Evolutionary conservation across 1,284 basidiomycete species (phyloP).

Genomic region (Ustilago hordei): DNA sequence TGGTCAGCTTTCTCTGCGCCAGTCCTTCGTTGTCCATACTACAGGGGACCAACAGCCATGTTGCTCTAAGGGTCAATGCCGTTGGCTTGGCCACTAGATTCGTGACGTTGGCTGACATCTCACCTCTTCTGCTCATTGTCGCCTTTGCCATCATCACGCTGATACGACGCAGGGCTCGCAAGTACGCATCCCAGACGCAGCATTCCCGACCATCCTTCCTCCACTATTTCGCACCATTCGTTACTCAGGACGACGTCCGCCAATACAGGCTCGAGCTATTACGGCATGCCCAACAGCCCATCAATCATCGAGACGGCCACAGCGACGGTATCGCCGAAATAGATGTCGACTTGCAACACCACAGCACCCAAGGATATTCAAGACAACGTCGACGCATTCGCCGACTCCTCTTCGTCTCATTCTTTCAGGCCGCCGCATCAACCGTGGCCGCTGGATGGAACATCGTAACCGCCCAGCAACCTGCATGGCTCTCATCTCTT

Average conservation of each 20-base stretch:
- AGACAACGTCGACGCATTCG: slow-evolving; percentile 28
- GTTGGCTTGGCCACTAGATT: background rate
- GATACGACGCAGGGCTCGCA: background rate
- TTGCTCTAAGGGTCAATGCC: no score
- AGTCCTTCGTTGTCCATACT: background rate
- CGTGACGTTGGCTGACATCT: background rate
- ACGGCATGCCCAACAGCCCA: background rate
- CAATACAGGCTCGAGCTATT: slow-evolving; percentile 14
- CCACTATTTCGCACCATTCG: slow-evolving; percentile 35
- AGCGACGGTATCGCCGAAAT: background rate
- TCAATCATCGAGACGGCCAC: background rate
- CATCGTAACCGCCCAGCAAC: background rate
- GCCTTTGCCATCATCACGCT: background rate
- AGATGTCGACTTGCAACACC: background rate
- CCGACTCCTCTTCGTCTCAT: slow-evolving; percentile 17
- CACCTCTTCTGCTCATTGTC: slow-evolving; percentile 17
- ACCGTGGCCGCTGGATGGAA: slow-evolving; percentile 2
- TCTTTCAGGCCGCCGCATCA: slow-evolving; percentile 24
- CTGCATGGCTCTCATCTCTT: background rate
- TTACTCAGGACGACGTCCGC: slow-evolving; percentile 33
- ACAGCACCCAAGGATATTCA: slow-evolving; percentile 14
- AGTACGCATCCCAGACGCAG: no score
- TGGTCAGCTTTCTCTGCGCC: slow-evolving; percentile 14
- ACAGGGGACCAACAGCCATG: background rate
- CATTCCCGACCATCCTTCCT: slow-evolving; percentile 2